phyloP scores from a whole-genome alignment of 2,329 filamentous ascomycete genomes.

The Thielaviopsis cerberus region DNA sequence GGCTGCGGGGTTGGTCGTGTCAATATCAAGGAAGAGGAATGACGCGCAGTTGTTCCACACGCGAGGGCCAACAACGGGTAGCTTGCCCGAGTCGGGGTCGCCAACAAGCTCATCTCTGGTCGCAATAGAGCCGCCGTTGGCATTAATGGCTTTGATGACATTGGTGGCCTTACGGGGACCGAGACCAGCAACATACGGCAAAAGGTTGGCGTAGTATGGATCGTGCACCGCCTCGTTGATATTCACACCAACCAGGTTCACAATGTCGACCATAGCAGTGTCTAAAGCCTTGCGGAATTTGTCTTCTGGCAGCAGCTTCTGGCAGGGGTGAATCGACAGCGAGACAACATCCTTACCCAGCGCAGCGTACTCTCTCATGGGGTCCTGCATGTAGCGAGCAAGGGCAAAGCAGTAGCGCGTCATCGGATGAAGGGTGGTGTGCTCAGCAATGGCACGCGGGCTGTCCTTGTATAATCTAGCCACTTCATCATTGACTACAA shows the following conservation, averaged over 20 bases:
- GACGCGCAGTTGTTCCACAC: slow-evolving; percentile 96
- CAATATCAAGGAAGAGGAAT: slow-evolving; percentile 80
- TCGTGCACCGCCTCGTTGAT: slow-evolving; percentile 81
- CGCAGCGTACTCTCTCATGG: slow-evolving; percentile 88
- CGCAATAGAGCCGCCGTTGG: slow-evolving; percentile 70
- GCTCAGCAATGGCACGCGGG: slow-evolving; percentile 56
- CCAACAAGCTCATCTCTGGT: slow-evolving; percentile 78
- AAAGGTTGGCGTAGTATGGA: slow-evolving; percentile 62
- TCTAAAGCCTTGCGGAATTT: slow-evolving; percentile 75
- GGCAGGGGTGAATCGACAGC: slow-evolving; percentile 73
- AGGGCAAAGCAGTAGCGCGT: slow-evolving; percentile 80
- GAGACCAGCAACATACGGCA: slow-evolving; percentile 80
- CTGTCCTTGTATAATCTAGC: slow-evolving; percentile 92
- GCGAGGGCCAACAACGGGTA: slow-evolving; percentile 66
- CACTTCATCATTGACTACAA: slow-evolving; percentile 90
- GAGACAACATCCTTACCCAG: slow-evolving; percentile 76
- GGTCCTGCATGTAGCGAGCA: slow-evolving; percentile 83
- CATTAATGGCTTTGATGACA: slow-evolving; percentile 58
- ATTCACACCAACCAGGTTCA: slow-evolving; percentile 89
- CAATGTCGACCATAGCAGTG: slow-evolving; percentile 95
- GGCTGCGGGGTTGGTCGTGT: slow-evolving; percentile 59
- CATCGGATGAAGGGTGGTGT: slow-evolving; percentile 60
- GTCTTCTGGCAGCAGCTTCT: slow-evolving; percentile 72
- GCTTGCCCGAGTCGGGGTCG: slow-evolving; percentile 59
- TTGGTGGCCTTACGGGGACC: slow-evolving; percentile 81